Evolutionary conservation across 345 rosid genomes (phyloP).

Genomic region (Angophora floribunda): DNA sequence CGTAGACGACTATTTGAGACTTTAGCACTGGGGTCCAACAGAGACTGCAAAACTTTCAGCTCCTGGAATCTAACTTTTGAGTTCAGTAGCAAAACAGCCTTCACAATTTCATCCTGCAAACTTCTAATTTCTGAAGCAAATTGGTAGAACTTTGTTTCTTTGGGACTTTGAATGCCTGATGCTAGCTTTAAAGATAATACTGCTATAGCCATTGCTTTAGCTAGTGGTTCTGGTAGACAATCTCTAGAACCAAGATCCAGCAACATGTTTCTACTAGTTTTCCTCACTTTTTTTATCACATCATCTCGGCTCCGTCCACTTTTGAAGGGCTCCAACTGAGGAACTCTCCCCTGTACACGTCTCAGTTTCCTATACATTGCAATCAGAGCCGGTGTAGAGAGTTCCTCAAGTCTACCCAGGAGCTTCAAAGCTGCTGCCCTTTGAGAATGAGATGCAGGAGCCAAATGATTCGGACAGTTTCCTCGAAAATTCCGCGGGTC

Average conservation of each 20-base stretch:
- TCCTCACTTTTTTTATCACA: slow-evolving; percentile 34
- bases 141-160: slow-evolving; percentile 20
- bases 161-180: slow-evolving; percentile 17
- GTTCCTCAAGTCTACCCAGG: slow-evolving; percentile 40
- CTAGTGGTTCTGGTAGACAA: slow-evolving; percentile 45
- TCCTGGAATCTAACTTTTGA: slow-evolving; percentile 34
- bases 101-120: slow-evolving; percentile 63
- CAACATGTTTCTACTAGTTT: slow-evolving; percentile 42
- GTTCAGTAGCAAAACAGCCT: slow-evolving; percentile 52
- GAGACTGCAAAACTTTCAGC: slow-evolving; percentile 40
- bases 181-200: slow-evolving; percentile 42
- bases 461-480: slow-evolving; percentile 3
- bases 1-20: slow-evolving; percentile 31
- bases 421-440: slow-evolving; percentile 29
- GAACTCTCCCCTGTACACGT: slow-evolving; percentile 21
- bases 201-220: slow-evolving; percentile 65
- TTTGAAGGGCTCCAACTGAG: slow-evolving; percentile 16
- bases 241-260: slow-evolving; percentile 31
- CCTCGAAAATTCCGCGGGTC: slow-evolving; percentile 36
- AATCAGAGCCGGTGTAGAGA: slow-evolving; percentile 36
- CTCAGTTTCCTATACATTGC: slow-evolving; percentile 74
- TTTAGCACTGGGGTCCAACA: slow-evolving; percentile 45
- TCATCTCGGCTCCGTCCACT: slow-evolving; percentile 19
- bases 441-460: slow-evolving; percentile 22
- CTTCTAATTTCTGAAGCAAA: slow-evolving; percentile 39